Percentiles rank a stretch among this genome's conserved stretches.
phyloP scores from a whole-genome alignment of 352 stramenopile species.

The Pythium sukuiense region DNA sequence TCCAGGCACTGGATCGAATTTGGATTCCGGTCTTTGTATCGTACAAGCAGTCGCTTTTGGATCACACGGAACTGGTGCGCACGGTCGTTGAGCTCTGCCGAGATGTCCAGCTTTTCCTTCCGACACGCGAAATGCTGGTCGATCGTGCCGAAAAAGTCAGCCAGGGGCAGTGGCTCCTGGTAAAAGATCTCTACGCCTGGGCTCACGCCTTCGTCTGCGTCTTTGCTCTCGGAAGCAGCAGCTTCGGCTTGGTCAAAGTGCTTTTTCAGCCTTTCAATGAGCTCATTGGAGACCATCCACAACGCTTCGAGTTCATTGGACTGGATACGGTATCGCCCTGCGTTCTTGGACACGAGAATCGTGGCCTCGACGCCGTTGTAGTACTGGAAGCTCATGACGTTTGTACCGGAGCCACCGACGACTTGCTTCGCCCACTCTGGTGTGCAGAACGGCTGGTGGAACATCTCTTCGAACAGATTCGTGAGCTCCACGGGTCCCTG shows the following conservation, averaged over 20 bases:
- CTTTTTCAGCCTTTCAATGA: slow-evolving; percentile 60
- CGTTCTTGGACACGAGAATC: slow-evolving; percentile 91
- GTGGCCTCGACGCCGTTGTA: slow-evolving; percentile 83
- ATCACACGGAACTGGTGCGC: slow-evolving; percentile 89
- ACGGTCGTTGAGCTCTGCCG: slow-evolving; percentile 76
- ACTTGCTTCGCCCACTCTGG: slow-evolving; percentile 75
- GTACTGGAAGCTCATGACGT: slow-evolving; percentile 89
- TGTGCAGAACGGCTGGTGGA: slow-evolving; percentile 70
- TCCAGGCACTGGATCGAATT: slow-evolving; percentile 80
- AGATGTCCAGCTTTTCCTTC: slow-evolving; percentile 62
- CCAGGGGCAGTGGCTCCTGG: slow-evolving; percentile 79
- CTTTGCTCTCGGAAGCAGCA: slow-evolving; percentile 28
- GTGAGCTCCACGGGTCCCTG: slow-evolving; percentile 72
- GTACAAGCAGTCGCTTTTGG: slow-evolving; percentile 87
- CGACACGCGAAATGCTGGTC: slow-evolving; percentile 81
- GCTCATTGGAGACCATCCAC: slow-evolving; percentile 77
- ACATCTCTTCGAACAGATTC: slow-evolving; percentile 85
- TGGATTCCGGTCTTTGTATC: slow-evolving; percentile 89
- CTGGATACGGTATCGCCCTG: slow-evolving; percentile 86
- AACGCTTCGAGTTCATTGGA: slow-evolving; percentile 79
- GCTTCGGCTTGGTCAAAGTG: slow-evolving; percentile 36
- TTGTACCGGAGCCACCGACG: slow-evolving; percentile 52
- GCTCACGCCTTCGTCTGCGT: slow-evolving; percentile 13
- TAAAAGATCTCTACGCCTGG: slow-evolving; percentile 65
- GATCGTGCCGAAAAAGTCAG: slow-evolving; percentile 87